Base-by-base conservation (phyloP, 305 asterid genomes). In the Solanum hybrid region DNA sequence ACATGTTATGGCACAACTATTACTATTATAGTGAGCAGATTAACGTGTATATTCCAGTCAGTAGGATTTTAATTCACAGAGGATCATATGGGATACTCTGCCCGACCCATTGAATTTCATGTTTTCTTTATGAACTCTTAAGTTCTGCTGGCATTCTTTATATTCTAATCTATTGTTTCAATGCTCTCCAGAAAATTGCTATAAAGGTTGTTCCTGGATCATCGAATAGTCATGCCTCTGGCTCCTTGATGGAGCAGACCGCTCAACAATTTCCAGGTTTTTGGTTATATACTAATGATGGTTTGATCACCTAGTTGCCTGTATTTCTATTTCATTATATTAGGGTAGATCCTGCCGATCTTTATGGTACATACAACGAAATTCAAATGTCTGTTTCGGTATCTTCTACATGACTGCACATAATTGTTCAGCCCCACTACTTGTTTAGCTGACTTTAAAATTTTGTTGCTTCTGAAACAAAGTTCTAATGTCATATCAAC, bases 261-360 rank as follows among this genome's bases (percentile, higher is more conserved):
- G 10, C 85, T 87, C 94, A 88, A 81, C 93, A 88, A 27, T 92
- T 93, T 89, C 97, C 97, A 85, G 99, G 99, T 97, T 76, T 81
- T 93, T 91, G 89, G 86, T 80, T 29, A 46, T 36, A 20, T 27
- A 6, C 13, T 81, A n/a, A 78, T 81, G 46, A 80, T 36, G 31
- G 6, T 60, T 56, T 56, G n/a, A 85, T 85, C 32, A 85, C 51
- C 77, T 56, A 2, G 75, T 85, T 85, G 31, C 32, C 76, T 40
- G 76, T 56, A 20, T 3, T 85, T 85, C 38, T 46, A 3, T 32
- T 34, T 85, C 76, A 85, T 60, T 31, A 22, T 29, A 20, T 10
- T 6, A 56, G 6, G 73, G 22, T 29, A 85, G 12, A 20, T 32
- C 27, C 6, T 51, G 9, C 46, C 40, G 31, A 78, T 60, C 34